Base-by-base conservation (phyloP, 257 asterid genomes). In the Przewalskia tangutica region DNA sequence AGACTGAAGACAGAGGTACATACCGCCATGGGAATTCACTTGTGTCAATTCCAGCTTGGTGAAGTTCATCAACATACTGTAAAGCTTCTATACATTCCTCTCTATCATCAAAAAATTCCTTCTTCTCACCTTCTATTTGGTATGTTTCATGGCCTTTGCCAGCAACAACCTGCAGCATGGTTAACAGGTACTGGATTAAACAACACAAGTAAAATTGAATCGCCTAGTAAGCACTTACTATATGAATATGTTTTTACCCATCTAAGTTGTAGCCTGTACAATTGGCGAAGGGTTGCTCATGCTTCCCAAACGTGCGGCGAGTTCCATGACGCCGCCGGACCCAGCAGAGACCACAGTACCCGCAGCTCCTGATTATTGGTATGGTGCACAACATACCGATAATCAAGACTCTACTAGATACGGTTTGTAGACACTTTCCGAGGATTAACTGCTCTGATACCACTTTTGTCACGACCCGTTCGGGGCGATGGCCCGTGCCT, bases 1-100 rank as follows among this genome's bases (percentile, higher is more conserved):
- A 5, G 12, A 77, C 23, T 34, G 48, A 81, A 46, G 65, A 18
- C 44, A 51, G 14, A 5, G 62, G 60, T 51, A 66, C 83, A 60
- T 91, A 92, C 99, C 97, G 84, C 99, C 99, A 95, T 82, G 98
- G 97, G 83, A 93, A 95, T 93, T 95, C 98, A 85, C 97, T 95
- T 8, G 97, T 94, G 88, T 94, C 99, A 23, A 95, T 95, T 81
- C 10, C 99, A 82, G 99, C 98, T 90, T 89, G 98, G 89, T 95
- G 13, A 7, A 62, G 99, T 90, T 95, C 99, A 70, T 94, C 99
- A 50, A 95, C 98, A 77, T 95, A 94, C 90, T 94, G 97, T 82
- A 95, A 85, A 77, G 99, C 98, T 88, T 95, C 98, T 80, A 97
- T 89, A 86, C 99, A 95, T 88, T 92, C 98, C 85, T 92, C 99